phyloP scores from a whole-genome alignment of 2,329 filamentous ascomycete genomes.

The Colletotrichum agaves region DNA sequence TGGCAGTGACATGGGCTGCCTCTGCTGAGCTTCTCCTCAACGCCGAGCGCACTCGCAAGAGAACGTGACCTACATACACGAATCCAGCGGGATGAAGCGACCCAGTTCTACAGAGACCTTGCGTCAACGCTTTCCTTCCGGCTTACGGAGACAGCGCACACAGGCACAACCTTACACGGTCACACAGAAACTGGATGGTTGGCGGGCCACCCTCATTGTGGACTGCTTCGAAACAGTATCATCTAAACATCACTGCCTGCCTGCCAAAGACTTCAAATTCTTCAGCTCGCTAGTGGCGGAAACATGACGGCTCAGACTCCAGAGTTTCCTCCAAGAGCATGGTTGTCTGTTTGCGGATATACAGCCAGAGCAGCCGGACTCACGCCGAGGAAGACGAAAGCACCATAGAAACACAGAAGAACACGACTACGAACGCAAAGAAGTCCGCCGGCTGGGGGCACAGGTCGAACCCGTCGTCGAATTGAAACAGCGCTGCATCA shows the following conservation, averaged over 20 bases:
- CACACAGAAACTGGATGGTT: constrained; percentile 20
- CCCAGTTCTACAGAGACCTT: constrained; percentile 6
- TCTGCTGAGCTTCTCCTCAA: constrained; percentile 10
- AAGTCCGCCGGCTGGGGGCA: constrained; percentile 21
- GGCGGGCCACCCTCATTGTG: constrained; percentile 21
- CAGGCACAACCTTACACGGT: constrained; percentile 33
- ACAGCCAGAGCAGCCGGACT: neutral
- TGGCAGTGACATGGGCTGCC: constrained; percentile 33
- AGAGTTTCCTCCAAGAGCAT: neutral
- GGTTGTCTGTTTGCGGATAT: constrained; percentile 23
- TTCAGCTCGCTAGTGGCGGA: constrained; percentile 9
- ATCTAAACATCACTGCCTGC: constrained; percentile 10
- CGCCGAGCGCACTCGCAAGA: constrained; percentile 13
- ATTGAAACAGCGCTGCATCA: constrained; percentile 28
- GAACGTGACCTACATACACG: constrained; percentile 28
- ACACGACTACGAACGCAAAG: constrained; percentile 6
- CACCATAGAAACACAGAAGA: neutral
- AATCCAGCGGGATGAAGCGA: neutral
- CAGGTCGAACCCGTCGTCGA: constrained; percentile 25
- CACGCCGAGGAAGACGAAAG: neutral
- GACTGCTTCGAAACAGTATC: constrained; percentile 25
- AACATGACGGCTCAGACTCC: neutral
- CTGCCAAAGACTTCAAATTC: neutral
- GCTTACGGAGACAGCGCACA: constrained; percentile 13
- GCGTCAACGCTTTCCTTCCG: neutral